A percentile compares a stretch with the other conserved stretches of the same genome.
Conservation (phyloP, 306 rosid species). For the Canavalia gladiata region DNA sequence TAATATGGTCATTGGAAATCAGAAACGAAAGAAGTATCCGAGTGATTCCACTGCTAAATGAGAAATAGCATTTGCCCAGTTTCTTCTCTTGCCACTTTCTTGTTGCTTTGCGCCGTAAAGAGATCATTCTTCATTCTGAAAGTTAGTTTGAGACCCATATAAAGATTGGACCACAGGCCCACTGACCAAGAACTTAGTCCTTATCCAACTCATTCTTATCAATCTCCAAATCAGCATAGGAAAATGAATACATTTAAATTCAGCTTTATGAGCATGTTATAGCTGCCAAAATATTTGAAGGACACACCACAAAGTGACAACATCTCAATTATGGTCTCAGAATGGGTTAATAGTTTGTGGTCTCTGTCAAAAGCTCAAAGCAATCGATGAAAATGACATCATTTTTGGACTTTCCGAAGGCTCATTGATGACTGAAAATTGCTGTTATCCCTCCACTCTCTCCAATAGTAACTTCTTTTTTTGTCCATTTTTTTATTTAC, state of each 20-base stretch:
- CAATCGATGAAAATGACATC: constrained; percentile 48
- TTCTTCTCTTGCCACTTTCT: neutral
- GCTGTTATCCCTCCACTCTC: constrained; percentile 26
- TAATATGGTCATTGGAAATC: neutral
- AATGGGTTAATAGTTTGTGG: constrained; percentile 43
- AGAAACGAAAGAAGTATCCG: neutral
- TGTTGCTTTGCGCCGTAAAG: constrained; percentile 7
- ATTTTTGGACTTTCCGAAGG: constrained; percentile 40
- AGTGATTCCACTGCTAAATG: neutral
- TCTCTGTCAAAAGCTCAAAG: constrained; percentile 49
- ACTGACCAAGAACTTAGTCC: neutral
- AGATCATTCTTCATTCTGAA: neutral
- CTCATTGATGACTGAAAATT: constrained; percentile 40
- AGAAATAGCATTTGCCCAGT: constrained; percentile 14
- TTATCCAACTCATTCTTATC: constrained; percentile 22
- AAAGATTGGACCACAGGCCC: constrained; percentile 33
- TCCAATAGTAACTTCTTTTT: neutral
- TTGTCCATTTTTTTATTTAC: neutral
- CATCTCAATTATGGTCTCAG: constrained; percentile 45
- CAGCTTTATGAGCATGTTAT: constrained; percentile 30
- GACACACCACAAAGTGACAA: constrained; percentile 47
- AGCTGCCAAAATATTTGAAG: constrained; percentile 37
- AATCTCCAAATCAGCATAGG: constrained; percentile 39
- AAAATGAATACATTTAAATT: constrained; percentile 44
- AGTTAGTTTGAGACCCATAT: constrained; percentile 11